phyloP scores from a whole-genome alignment of 768 basidiomycete species.

The Lepiota venenata region DNA sequence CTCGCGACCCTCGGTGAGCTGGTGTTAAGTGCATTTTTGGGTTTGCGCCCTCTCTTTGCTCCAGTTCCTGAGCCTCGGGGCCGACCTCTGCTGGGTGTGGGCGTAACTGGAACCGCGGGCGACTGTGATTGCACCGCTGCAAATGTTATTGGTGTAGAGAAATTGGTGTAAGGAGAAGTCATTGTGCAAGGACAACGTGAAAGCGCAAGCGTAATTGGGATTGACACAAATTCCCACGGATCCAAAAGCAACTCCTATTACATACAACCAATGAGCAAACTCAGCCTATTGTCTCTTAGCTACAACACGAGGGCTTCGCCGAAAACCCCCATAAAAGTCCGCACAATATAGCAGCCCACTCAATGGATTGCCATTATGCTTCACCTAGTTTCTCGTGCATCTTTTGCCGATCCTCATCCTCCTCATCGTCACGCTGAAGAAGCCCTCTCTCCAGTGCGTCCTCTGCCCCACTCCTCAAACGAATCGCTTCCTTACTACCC shows the following conservation, averaged over 20 bases:
- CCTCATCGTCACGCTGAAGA: not conserved
- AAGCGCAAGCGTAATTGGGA: not conserved
- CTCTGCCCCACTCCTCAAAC: not conserved
- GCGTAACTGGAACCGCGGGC: slow-evolving; percentile 16
- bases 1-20: slow-evolving; percentile 26
- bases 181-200: not conserved
- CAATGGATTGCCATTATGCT: too few species aligned
- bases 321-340: not conserved
- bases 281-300: too few species aligned
- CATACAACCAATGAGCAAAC: too few species aligned
- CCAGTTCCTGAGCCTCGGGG: slow-evolving; percentile 29
- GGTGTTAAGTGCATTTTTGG: slow-evolving; percentile 33
- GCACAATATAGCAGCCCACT: not conserved
- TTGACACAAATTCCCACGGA: too few species aligned
- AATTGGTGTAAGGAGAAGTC: slow-evolving; percentile 8
- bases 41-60: slow-evolving; percentile 47
- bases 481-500: not conserved
- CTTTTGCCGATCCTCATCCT: not conserved
- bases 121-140: not conserved
- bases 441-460: slow-evolving; percentile 6
- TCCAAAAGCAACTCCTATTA: too few species aligned
- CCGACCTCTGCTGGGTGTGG: slow-evolving; percentile 29
- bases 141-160: slow-evolving; percentile 7
- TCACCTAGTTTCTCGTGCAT: not conserved
- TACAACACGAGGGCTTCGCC: too few species aligned